Conservation (phyloP, 2,329 filamentous ascomycete genomes). For the Alternaria sp. region DNA sequence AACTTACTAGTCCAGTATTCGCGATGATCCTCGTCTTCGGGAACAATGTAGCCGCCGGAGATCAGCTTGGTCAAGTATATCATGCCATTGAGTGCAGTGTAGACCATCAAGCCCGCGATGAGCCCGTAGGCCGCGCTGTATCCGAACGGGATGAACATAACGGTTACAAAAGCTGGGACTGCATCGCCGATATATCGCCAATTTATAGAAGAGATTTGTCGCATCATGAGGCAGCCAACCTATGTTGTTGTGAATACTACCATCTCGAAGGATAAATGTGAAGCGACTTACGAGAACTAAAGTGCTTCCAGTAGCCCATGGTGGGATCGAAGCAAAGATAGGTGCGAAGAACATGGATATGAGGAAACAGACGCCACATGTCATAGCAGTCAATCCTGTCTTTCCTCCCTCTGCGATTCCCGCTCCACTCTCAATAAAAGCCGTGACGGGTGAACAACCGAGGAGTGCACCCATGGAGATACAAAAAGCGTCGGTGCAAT, state of each 20-base stretch:
- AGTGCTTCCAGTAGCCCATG: conserved; percentile 87
- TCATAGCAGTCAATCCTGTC: conserved; percentile 81
- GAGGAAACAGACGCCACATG: conserved; percentile 83
- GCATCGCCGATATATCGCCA: conserved; percentile 87
- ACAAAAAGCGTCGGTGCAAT: conserved; percentile 81
- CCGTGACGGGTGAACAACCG: conserved; percentile 81
- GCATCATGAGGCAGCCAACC: conserved; percentile 77
- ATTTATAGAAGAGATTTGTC: conserved; percentile 81
- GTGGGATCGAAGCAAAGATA: conserved; percentile 87
- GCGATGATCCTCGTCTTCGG: conserved; percentile 76
- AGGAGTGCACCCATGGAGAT: conserved; percentile 83
- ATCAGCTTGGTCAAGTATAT: conserved; percentile 73
- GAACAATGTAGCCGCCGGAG: conserved; percentile 73
- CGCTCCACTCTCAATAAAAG: conserved; percentile 86
- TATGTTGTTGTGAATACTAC: conserved; percentile 29
- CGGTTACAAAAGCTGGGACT: conserved; percentile 82
- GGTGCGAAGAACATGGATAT: conserved; percentile 88
- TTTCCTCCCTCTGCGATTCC: conserved; percentile 87
- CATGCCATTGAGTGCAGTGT: conserved; percentile 75
- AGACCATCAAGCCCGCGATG: conserved; percentile 79
- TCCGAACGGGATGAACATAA: conserved; percentile 86
- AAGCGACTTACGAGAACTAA: conserved; percentile 71
- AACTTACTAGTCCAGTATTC: conserved; percentile 80
- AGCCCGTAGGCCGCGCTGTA: conserved; percentile 89
- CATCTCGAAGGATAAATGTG: background rate